These are phyloP conservation scores for Talinum fruticosum DNA, from an alignment of 148 eudicot species.

Conservation along the genomic window DNA sequence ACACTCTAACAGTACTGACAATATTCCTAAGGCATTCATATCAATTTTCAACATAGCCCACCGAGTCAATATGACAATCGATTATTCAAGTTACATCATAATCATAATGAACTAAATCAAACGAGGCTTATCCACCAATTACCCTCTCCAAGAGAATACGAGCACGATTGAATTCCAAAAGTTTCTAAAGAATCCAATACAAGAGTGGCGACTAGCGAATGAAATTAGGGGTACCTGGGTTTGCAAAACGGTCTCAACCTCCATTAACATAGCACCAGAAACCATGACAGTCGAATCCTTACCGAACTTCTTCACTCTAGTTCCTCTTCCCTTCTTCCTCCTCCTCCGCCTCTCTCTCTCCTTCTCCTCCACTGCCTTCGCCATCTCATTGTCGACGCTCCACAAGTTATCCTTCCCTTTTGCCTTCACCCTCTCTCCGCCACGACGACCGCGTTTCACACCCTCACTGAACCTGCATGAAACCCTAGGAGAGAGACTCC, in stretches of 20 bases:
- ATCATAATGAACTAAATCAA: neutral
- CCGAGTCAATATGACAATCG: neutral
- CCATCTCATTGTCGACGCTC: constrained; percentile 82
- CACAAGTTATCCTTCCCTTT: constrained; percentile 87
- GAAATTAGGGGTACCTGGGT: constrained; percentile 52
- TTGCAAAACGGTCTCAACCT: constrained; percentile 77
- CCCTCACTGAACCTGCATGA: constrained; percentile 34
- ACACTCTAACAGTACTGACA: neutral
- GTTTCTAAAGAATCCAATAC: neutral
- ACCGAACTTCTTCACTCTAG: constrained; percentile 40
- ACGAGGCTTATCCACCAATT: neutral
- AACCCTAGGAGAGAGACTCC: constrained; percentile 29
- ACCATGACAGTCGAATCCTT: constrained; percentile 51
- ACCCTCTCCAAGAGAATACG: too few relatives aligned
- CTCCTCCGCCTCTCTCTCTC: constrained; percentile 27
- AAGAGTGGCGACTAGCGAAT: neutral
- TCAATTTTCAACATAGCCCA: neutral
- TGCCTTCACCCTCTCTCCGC: constrained; percentile 30
- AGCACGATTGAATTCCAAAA: neutral
- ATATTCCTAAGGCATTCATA: neutral
- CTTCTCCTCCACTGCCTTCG: constrained; percentile 36
- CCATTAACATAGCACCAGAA: constrained; percentile 81
- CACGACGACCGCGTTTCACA: constrained; percentile 15
- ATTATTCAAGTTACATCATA: neutral
- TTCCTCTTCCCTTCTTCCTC: constrained; percentile 34